Evolutionary conservation across 2,329 filamentous ascomycete species (phyloP), one percentile per base, ranked within the genome.

Genomic region (Phialocephala subalpina): DNA sequence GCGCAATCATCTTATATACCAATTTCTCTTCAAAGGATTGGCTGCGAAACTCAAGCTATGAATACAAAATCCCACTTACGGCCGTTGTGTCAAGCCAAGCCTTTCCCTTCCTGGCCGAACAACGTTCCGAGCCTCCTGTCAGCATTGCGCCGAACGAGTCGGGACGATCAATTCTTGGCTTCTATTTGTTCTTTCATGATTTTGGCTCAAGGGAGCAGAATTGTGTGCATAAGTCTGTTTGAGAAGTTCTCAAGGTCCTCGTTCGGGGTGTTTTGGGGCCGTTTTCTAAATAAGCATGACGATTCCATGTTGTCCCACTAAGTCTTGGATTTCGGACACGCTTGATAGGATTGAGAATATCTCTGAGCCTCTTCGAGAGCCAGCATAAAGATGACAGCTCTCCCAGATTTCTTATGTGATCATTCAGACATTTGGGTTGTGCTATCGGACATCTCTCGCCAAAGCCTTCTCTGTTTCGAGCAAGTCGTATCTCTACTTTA

Each of bases 61-160:
- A 27, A 12, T 9, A 8, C 20, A 12, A 7, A 14, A 18, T 29
- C 14, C 25, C 18, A 12, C 18, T 33, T 53, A 53, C 49, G 49
- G 49, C 49, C 49, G 49, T 53, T 27, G 27, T 53, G 27, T 27
- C 12, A 53, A 53, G 49, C 49, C 49, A 33, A 53, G 49, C 49
- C 22, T 29, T 53, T 29, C 25, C 49, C 14, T 29, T 53, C 27
- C 27, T 53, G 49, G 49, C 25, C 25, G 49, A 53, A 53, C 45
- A 12, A 29, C 25, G 25, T 29, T 22, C 49, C 18, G 45, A 49
- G 45, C 45, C 45, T 42, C 45, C 45, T 22, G 22, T 33, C 49
- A 53, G 22, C 49, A 53, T 29, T 3, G 14, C 49, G 27, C 49
- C 49, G 49, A 53, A 53, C 12, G 27, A 33, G 49, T 53, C 49